These are phyloP conservation scores for Paraglomus brasilianum DNA, from an alignment of 192 early-diverging fungal genomes.

Conservation along the genomic window DNA sequence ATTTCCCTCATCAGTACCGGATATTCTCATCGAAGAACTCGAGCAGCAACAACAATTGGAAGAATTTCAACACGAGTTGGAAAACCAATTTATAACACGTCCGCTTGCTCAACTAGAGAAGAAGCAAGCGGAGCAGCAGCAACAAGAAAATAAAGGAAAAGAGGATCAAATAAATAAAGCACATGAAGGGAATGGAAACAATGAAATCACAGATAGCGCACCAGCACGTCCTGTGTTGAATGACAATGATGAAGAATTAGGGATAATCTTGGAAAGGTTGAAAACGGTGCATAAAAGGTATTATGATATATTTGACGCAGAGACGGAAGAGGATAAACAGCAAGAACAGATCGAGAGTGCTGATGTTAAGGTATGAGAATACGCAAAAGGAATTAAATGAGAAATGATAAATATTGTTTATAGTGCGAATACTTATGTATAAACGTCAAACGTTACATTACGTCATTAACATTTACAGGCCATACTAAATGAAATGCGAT, in stretches of 20 bases:
- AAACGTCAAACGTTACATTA: conserved; percentile 27
- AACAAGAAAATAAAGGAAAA: conserved; percentile 31
- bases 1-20: neutral
- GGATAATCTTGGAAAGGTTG: conserved; percentile 54
- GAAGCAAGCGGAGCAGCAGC: conserved; percentile 6
- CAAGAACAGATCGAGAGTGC: conserved; percentile 13
- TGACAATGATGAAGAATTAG: conserved; percentile 62
- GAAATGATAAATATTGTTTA: neutral
- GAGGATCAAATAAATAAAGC: conserved; percentile 25
- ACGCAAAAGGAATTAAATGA: neutral
- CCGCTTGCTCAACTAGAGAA: conserved; percentile 25
- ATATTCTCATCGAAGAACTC: neutral
- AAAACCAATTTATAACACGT: conserved; percentile 28
- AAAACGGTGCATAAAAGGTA: conserved; percentile 65
- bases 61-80: conserved; percentile 1
- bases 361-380: conserved; percentile 43
- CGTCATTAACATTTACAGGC: conserved; percentile 29
- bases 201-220: neutral
- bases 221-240: conserved; percentile 49
- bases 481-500: conserved; percentile 64
- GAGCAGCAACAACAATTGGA: conserved; percentile 10
- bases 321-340: conserved; percentile 1
- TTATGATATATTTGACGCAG: conserved; percentile 52
- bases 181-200: neutral
- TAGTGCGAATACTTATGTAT: neutral